A percentile compares a stretch with the other conserved stretches of the same genome.
phyloP scores from a whole-genome alignment of 495 filamentous ascomycete species.

The Daldinia bambusicola region DNA sequence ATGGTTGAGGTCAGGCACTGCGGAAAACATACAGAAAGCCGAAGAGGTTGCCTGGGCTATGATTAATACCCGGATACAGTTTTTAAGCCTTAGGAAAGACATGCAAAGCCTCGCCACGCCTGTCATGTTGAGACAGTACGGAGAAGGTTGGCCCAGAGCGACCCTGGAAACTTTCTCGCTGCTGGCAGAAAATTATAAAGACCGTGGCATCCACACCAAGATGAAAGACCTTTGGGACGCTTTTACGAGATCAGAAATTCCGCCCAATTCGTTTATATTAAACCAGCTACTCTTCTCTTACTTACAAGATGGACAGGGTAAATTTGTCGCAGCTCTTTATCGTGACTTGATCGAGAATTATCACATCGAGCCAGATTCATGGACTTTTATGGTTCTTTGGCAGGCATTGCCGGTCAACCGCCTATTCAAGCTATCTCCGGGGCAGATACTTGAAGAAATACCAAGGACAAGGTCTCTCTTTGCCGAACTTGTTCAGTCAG shows the following conservation, averaged over 20 bases:
- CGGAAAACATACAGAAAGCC: conserved; percentile 65
- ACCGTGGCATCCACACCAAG: conserved; percentile 65
- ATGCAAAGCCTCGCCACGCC: conserved; percentile 42
- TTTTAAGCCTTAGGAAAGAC: conserved; percentile 59
- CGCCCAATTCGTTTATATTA: conserved; percentile 75
- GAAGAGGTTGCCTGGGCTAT: conserved; percentile 80
- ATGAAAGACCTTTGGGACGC: conserved; percentile 67
- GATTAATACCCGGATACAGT: conserved; percentile 72
- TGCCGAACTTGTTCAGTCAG: conserved; percentile 65
- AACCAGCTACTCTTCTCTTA: conserved; percentile 76
- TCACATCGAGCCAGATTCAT: conserved; percentile 67
- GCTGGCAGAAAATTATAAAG: conserved; percentile 75
- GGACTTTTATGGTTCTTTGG: conserved; percentile 77
- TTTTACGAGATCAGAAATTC: conserved; percentile 68
- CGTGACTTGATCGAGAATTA: conserved; percentile 51
- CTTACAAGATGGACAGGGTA: conserved; percentile 62
- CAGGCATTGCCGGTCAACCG: conserved; percentile 58
- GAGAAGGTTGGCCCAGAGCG: conserved; percentile 55
- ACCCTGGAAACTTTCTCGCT: conserved; percentile 81
- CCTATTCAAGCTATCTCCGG: conserved; percentile 50
- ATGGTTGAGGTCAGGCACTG: conserved; percentile 71
- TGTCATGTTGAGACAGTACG: conserved; percentile 51
- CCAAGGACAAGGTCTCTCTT: conserved; percentile 66
- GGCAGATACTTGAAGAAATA: conserved; percentile 60
- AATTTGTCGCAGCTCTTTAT: conserved; percentile 67